phyloP scores from a whole-genome alignment of 1,139 yeast species.

The Hyphopichia khmerensis region DNA sequence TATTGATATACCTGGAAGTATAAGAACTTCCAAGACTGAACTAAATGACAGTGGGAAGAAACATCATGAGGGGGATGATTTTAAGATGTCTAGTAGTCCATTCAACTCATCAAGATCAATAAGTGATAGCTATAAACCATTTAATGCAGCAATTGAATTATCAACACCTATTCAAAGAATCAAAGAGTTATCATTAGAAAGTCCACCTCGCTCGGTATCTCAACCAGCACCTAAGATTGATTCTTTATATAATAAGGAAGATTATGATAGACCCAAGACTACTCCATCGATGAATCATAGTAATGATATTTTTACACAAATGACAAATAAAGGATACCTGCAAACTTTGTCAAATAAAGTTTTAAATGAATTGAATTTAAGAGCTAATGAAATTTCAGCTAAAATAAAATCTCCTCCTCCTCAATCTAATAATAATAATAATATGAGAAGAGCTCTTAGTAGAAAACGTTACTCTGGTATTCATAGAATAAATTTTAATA shows the following conservation, averaged over 20 bases:
- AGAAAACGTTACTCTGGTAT: slow-evolving; percentile 32
- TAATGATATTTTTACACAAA: slow-evolving; percentile 12
- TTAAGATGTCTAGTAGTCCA: no score
- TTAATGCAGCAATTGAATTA: slow-evolving; percentile 14
- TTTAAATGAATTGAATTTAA: slow-evolving; percentile 35
- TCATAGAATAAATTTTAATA: slow-evolving; percentile 33
- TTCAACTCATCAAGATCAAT: background rate
- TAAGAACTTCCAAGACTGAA: no score
- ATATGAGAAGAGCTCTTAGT: slow-evolving; percentile 12
- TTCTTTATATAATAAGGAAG: background rate
- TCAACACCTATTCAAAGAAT: slow-evolving; percentile 45
- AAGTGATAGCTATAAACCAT: background rate
- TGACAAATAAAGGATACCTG: slow-evolving; percentile 44
- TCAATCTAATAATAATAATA: slow-evolving; percentile 1
- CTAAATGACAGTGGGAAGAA: no score
- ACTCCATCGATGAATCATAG: background rate
- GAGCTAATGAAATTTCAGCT: slow-evolving; percentile 32
- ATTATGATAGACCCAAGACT: background rate
- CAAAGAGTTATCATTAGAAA: slow-evolving; percentile 29
- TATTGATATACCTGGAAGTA: background rate
- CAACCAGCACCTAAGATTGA: background rate
- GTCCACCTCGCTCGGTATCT: slow-evolving; percentile 19
- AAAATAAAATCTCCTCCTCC: slow-evolving; percentile 11
- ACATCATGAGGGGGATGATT: no score
- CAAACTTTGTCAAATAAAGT: slow-evolving; percentile 41